phyloP scores from a whole-genome alignment of 495 filamentous ascomycete species.

The Clavariopsis aquatica region DNA sequence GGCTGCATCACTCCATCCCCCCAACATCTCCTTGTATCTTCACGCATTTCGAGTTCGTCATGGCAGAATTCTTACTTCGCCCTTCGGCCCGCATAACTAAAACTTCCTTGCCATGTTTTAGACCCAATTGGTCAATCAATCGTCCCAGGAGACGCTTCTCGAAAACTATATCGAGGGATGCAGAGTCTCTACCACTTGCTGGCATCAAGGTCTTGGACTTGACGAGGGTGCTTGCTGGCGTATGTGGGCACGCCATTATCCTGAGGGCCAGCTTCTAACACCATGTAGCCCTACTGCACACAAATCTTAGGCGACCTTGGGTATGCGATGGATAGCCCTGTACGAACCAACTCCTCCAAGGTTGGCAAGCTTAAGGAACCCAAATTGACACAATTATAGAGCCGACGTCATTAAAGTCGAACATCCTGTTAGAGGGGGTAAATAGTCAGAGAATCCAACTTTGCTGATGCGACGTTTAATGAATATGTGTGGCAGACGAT shows the following conservation, averaged over 20 bases:
- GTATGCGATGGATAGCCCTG: conserved; percentile 56
- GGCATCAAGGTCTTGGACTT: conserved; percentile 91
- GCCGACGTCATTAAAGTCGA: conserved; percentile 97
- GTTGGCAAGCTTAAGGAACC: conserved; percentile 21
- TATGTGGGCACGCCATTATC: conserved; percentile 51
- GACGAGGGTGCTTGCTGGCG: conserved; percentile 93
- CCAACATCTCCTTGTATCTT: background rate
- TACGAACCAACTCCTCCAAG: conserved; percentile 42
- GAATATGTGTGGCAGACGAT: conserved; percentile 59
- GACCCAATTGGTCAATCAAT: conserved; percentile 17
- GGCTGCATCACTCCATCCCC: conserved; percentile 1
- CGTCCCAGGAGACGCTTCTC: conserved; percentile 10
- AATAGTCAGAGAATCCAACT: background rate
- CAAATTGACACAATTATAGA: conserved; percentile 49
- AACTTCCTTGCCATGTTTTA: background rate
- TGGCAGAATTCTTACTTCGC: conserved; percentile 9
- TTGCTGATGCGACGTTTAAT: background rate
- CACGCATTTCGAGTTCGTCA: background rate
- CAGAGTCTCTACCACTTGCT: conserved; percentile 56
- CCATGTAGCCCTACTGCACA: conserved; percentile 83
- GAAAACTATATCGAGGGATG: conserved; percentile 19
- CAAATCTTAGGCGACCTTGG: conserved; percentile 96
- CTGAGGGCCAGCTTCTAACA: background rate
- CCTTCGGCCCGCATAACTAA: background rate
- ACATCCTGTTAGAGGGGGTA: conserved; percentile 74